phyloP scores from a whole-genome alignment of 2,329 filamentous ascomycete species.

The Aspergillus pseudotamarii region DNA sequence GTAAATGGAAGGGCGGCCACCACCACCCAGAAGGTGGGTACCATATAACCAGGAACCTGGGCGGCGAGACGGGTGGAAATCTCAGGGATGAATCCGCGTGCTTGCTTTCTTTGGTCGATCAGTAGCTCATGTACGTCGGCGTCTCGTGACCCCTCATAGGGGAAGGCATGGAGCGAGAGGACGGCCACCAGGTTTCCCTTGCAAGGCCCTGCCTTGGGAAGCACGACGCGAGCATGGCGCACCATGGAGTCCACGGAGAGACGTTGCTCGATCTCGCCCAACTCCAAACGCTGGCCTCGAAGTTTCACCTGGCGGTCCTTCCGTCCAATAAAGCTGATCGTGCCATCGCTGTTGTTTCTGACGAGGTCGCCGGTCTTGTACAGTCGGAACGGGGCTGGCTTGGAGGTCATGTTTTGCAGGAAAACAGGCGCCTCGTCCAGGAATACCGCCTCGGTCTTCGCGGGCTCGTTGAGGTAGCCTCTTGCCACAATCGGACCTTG shows the following conservation, averaged over 20 bases:
- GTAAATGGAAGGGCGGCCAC: not conserved
- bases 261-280: constrained; percentile 18
- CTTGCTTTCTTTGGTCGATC: not conserved
- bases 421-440: not conserved
- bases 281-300: constrained; percentile 19
- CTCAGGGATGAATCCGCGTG: not conserved
- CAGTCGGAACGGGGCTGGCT: constrained; percentile 1
- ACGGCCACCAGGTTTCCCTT: not conserved
- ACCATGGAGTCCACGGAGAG: not conserved
- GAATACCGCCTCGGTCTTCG: constrained; percentile 16
- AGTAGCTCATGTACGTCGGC: not conserved
- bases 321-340: constrained; percentile 17
- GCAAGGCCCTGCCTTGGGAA: not conserved
- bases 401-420: constrained; percentile 4
- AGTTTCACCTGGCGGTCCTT: constrained; percentile 19
- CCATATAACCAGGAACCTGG: constrained; percentile 5
- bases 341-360: constrained; percentile 14
- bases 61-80: not conserved
- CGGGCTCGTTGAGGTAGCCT: constrained; percentile 16
- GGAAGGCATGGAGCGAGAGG: not conserved
- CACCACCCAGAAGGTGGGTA: constrained; percentile 7
- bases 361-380: constrained; percentile 21
- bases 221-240: not conserved
- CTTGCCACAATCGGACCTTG: constrained; percentile 14
- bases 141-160: not conserved